phyloP scores from a whole-genome alignment of 495 filamentous ascomycete species.

The Penicillium waksmanii region DNA sequence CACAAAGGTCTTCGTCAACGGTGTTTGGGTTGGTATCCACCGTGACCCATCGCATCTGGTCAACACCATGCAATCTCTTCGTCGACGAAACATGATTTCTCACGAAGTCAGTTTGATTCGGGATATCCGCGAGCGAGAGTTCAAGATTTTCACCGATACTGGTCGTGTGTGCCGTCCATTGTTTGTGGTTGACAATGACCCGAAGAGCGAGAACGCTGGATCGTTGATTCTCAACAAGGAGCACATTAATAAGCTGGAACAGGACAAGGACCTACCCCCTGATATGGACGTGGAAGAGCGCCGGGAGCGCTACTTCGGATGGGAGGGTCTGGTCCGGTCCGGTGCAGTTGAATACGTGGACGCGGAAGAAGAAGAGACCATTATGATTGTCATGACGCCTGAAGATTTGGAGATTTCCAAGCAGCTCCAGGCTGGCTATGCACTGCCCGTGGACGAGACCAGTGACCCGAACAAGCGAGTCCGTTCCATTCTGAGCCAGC shows the following conservation, averaged over 20 bases:
- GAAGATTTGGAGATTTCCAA: conserved; percentile 82
- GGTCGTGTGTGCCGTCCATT: conserved; percentile 91
- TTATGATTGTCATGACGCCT: conserved; percentile 99
- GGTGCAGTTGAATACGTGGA: conserved; percentile 95
- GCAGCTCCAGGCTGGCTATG: conserved; percentile 68
- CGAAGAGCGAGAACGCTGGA: conserved; percentile 69
- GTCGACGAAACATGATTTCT: conserved; percentile 75
- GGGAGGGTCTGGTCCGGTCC: conserved; percentile 77
- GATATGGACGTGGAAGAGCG: conserved; percentile 59
- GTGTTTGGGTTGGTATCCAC: conserved; percentile 92
- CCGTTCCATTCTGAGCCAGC: conserved; percentile 78
- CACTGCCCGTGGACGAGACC: conserved; percentile 59
- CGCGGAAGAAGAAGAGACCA: conserved; percentile 96
- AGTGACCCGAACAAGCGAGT: conserved; percentile 76
- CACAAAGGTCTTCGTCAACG: conserved; percentile 97
- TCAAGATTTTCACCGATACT: conserved; percentile 98
- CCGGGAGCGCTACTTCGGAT: conserved; percentile 74
- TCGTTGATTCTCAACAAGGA: conserved; percentile 81
- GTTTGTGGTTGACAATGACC: conserved; percentile 83
- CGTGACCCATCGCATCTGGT: conserved; percentile 81
- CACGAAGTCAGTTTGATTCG: conserved; percentile 91
- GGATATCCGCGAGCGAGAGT: conserved; percentile 94
- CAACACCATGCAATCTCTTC: conserved; percentile 71
- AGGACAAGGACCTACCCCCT: conserved; percentile 64
- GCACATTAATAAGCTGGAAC: conserved; percentile 70